These are phyloP conservation scores for Articulospora tetracladia DNA, from an alignment of 495 filamentous ascomycete species.

Conservation along the genomic window DNA sequence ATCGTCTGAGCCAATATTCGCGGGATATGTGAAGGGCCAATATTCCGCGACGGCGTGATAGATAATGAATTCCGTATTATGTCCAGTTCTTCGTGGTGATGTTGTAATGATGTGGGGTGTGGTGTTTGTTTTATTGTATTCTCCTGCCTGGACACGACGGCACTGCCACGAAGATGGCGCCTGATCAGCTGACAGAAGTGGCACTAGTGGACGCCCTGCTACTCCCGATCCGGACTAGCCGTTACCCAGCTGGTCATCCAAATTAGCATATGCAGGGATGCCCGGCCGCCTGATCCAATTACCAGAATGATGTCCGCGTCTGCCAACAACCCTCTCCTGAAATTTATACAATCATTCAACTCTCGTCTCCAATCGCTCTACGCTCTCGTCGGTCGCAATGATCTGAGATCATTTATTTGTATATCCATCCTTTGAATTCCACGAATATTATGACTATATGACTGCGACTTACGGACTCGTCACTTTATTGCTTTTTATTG, in stretches of 20 bases:
- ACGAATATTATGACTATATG: constrained; percentile 19
- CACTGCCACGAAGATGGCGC: background rate
- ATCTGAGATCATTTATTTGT: background rate
- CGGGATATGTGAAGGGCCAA: too few species aligned
- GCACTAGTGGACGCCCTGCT: background rate
- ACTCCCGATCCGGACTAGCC: background rate
- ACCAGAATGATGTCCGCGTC: background rate
- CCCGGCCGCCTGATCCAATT: background rate
- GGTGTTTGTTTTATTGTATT: background rate
- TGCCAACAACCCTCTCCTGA: constrained; percentile 3
- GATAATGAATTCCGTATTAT: too few species aligned
- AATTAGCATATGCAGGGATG: background rate
- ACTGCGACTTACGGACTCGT: constrained; percentile 10
- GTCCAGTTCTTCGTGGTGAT: too few species aligned
- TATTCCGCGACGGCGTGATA: too few species aligned
- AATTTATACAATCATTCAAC: background rate
- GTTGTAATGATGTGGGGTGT: background rate
- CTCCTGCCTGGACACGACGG: too few species aligned
- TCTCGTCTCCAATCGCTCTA: background rate
- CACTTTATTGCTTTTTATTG: constrained; percentile 15
- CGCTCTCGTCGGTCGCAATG: background rate
- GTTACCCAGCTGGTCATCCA: background rate
- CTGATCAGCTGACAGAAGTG: background rate
- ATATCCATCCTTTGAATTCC: background rate
- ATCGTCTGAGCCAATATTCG: too few species aligned